Evolutionary conservation across 352 stramenopile species (phyloP), one percentile per base, ranked within the genome.

Genomic region (Globisporangium parvum): DNA sequence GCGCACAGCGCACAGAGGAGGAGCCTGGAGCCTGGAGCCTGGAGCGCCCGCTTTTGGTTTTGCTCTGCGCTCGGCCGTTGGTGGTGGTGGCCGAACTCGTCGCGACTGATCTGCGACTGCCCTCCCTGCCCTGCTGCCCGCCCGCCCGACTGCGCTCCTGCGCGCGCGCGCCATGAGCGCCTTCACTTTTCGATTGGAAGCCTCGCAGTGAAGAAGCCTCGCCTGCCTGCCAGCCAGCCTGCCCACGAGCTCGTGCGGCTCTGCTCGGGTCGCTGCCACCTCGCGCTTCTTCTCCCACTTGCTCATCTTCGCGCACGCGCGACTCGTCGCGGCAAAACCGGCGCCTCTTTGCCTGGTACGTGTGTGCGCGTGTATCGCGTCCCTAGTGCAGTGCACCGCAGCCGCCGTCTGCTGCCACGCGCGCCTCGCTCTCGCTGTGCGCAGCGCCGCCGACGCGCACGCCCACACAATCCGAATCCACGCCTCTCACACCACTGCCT

Each of bases 131-230:
- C n/a, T n/a, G n/a, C n/a, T n/a, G n/a, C n/a, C n/a, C n/a, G n/a
- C n/a, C n/a, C n/a, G n/a, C n/a, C n/a, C n/a, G n/a, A n/a, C n/a
- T n/a, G n/a, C n/a, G n/a, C n/a, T n/a, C n/a, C n/a, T n/a, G n/a
- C n/a, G n/a, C 12, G 31, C 31, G 24, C 17, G 57, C 41, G 26
- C 28, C 49, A 60, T 48, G 47, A 59, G 40, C 44, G 60, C 60
- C 54, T 57, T 57, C 57, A 66, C 37, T 62, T 62, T 53, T 62
- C 54, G 55, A 66, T 66, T 62, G 54, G 53, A 57, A 47, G 35
- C 54, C 54, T 59, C 41, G 41, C 20, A 35, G 46, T 28, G 47
- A 51, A 58, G 2, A 37, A 35, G 35, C 17, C 18, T 17, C 3
- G 10, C n/a, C 14, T n/a, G 26, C 28, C 37, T 20, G 9, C 24